Evolutionary conservation across 208 protist genomes (phyloP).

Genomic region (Sergeia podlipaevii): DNA sequence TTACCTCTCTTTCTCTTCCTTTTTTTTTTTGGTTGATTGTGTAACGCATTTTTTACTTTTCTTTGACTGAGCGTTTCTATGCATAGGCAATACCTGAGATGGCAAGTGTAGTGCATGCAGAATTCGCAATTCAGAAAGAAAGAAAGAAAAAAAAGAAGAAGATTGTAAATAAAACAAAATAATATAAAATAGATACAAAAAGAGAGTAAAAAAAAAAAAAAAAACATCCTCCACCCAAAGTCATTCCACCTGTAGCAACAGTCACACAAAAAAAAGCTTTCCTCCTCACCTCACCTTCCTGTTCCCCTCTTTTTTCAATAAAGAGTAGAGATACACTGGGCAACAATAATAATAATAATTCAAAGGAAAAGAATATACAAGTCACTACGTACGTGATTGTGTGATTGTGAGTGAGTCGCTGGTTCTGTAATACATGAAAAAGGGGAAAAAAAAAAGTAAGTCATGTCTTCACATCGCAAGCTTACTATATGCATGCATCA

Average conservation of each 20-base stretch:
- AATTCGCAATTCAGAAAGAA: background rate
- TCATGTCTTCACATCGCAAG: conserved; percentile 3
- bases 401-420: no score
- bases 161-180: background rate
- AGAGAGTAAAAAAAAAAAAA: conserved; percentile 10
- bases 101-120: conserved; percentile 2
- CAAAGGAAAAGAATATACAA: no score
- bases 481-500: background rate
- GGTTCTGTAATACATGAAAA: no score
- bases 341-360: no score
- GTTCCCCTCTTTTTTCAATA: background rate
- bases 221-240: background rate
- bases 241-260: background rate
- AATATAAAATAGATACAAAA: conserved; percentile 6
- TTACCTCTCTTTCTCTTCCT: no score
- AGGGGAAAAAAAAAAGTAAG: conserved; percentile 2
- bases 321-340: no score
- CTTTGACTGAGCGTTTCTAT: no score
- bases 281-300: conserved; percentile 1
- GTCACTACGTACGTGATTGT: no score
- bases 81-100: no score
- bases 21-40: no score
- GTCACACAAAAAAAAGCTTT: background rate
- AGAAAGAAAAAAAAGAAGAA: conserved; percentile 7
- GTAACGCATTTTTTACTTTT: no score